A percentile compares a stretch with the other conserved stretches of the same genome.
These are phyloP conservation scores for Beverwykella pulmonaria DNA, from an alignment of 495 filamentous ascomycete species.

Conservation along the genomic window DNA sequence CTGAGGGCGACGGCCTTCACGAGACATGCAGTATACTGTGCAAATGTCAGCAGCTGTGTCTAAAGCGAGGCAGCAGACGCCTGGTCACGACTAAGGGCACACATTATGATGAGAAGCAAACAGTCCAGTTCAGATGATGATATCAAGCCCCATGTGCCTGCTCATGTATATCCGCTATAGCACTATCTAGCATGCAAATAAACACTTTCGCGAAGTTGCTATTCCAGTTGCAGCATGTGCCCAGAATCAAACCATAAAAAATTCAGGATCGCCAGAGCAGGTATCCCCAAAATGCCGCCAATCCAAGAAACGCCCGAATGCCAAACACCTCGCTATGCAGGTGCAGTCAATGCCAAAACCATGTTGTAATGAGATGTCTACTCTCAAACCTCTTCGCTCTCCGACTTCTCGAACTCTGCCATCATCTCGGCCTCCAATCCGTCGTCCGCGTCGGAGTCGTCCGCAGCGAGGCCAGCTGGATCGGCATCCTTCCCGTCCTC, in stretches of 20 bases:
- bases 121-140: background rate
- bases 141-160: background rate
- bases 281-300: constrained; percentile 11
- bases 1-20: background rate
- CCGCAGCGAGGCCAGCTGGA: constrained; percentile 49
- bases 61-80: too few relatives aligned
- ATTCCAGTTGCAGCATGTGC: background rate
- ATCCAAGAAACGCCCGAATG: constrained; percentile 8
- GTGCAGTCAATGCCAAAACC: constrained; percentile 14
- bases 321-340: constrained; percentile 39
- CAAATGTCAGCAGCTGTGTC: background rate
- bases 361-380: background rate
- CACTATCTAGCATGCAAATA: background rate
- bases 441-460: constrained; percentile 48
- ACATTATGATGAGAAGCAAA: background rate
- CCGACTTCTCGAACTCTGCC: constrained; percentile 59
- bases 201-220: background rate
- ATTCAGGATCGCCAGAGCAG: background rate
- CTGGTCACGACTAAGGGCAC: too few relatives aligned
- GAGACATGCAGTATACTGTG: too few relatives aligned
- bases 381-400: constrained; percentile 14
- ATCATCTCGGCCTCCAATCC: constrained; percentile 69
- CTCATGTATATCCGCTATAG: background rate
- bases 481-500: constrained; percentile 38
- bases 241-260: background rate